Conservation (phyloP, 169 alveolate genomes). For the Plasmodium falciparum region DNA sequence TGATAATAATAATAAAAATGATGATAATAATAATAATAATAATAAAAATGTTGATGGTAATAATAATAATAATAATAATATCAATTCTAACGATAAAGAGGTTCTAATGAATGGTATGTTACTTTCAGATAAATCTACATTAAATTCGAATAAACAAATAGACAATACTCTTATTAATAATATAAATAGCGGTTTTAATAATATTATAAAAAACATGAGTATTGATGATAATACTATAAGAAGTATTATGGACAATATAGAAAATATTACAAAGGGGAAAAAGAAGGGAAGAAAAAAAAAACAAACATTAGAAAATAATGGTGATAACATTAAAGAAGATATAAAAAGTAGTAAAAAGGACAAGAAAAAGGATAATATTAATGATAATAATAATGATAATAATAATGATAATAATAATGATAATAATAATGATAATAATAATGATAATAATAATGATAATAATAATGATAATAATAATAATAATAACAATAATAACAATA, state of each 20-base stretch:
- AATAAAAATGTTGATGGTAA: not conserved
- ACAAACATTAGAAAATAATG: not conserved
- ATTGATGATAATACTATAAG: constrained; percentile 1
- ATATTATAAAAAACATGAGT: constrained; percentile 18
- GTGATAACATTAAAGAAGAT: not conserved
- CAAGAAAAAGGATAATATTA: not conserved
- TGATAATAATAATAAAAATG: not conserved
- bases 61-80: not conserved
- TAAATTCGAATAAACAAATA: not conserved
- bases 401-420: not conserved
- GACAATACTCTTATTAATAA: constrained; percentile 9
- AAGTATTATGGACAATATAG: no score
- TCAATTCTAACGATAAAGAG: not conserved
- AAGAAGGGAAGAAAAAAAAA: no score
- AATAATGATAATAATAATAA: constrained; percentile 5
- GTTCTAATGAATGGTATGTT: no score
- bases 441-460: not conserved
- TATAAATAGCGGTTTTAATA: constrained; percentile 18
- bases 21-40: not conserved
- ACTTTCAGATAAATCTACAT: no score
- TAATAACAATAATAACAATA: not conserved
- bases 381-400: not conserved
- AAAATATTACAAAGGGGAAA: no score
- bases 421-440: constrained; percentile 8
- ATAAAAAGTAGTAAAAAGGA: not conserved